phyloP scores from a whole-genome alignment of 768 basidiomycete genomes.

The Russula emetica region DNA sequence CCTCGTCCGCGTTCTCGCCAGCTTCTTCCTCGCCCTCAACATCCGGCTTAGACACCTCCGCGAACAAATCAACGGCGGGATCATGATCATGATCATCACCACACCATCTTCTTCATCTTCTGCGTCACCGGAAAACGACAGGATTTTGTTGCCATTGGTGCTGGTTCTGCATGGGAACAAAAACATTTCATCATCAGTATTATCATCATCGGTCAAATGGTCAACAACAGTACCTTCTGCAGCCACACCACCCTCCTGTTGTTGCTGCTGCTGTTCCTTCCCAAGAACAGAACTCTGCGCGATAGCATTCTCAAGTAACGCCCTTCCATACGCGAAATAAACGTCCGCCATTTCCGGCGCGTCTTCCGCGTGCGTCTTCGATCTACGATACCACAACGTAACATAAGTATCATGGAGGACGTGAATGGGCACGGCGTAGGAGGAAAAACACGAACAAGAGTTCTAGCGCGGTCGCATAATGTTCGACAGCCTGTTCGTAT shows the following conservation, averaged over 20 bases:
- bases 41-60: conserved; percentile 46
- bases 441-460: conserved; percentile 54
- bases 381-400: conserved; percentile 47
- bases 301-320: conserved; percentile 89
- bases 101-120: conserved; percentile 61
- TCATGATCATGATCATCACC: conserved; percentile 42
- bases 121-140: conserved; percentile 79
- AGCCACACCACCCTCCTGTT: conserved; percentile 44
- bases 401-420: not conserved
- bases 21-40: conserved; percentile 44
- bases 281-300: conserved; percentile 82
- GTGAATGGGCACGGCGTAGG: not conserved
- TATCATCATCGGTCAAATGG: not conserved
- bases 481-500: conserved; percentile 79
- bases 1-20: conserved; percentile 50
- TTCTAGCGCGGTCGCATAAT: conserved; percentile 82
- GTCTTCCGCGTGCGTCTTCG: conserved; percentile 70
- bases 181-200: not conserved
- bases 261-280: conserved; percentile 60
- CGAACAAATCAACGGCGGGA: conserved; percentile 60
- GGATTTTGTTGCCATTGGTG: conserved; percentile 48
- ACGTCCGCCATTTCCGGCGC: conserved; percentile 82
- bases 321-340: conserved; percentile 89
- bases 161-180: conserved; percentile 28
- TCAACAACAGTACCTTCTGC: conserved; percentile 29